Conservation (phyloP, 306 rosid species). For the Cucurbita pepo region DNA sequence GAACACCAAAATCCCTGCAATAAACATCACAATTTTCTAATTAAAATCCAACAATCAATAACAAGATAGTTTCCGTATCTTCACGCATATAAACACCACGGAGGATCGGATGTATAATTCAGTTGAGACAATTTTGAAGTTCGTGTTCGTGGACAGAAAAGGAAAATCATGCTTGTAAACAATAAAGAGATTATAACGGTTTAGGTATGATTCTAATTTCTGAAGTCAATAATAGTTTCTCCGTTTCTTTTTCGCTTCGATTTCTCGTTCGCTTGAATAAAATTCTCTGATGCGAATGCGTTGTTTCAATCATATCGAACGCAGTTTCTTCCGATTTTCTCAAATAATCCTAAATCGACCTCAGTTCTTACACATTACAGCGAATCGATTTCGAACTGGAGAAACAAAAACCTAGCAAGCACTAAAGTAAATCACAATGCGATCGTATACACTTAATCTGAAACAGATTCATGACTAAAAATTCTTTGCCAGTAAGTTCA, state of each 20-base stretch:
- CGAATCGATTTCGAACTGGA: background rate
- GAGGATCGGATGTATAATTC: background rate
- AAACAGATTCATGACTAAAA: constrained; percentile 15
- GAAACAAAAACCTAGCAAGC: background rate
- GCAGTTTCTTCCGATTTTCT: background rate
- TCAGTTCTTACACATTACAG: background rate
- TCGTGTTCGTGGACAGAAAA: background rate
- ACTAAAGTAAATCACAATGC: background rate
- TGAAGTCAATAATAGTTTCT: background rate
- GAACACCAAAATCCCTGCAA: constrained; percentile 32
- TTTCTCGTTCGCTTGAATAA: background rate
- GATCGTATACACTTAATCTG: constrained; percentile 7
- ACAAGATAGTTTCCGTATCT: background rate
- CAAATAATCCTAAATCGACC: background rate
- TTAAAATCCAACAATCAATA: background rate
- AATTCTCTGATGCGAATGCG: background rate
- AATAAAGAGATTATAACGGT: background rate
- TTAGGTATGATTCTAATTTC: background rate
- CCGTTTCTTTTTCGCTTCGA: background rate
- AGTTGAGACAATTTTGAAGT: background rate
- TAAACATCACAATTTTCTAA: background rate
- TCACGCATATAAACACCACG: background rate
- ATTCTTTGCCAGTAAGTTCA: background rate
- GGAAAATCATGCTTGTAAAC: background rate
- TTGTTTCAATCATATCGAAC: background rate